Evolutionary conservation across 2,329 filamentous ascomycete species (phyloP).

Genomic region (Xylariaceae sp.): DNA sequence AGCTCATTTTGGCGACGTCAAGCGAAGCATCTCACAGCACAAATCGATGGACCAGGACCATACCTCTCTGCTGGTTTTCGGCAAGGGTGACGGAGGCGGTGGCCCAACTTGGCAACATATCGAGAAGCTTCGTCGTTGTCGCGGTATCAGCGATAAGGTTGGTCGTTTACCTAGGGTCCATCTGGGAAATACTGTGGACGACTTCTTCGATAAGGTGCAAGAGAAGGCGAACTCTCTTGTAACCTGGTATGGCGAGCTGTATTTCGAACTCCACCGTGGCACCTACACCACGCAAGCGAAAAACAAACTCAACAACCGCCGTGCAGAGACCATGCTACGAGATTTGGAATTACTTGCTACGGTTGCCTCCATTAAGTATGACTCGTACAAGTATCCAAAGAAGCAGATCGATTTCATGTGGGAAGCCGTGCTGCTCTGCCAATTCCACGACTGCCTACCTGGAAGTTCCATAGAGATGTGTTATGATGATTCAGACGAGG

Average conservation of each 20-base stretch:
- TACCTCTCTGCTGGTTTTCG: conserved; percentile 86
- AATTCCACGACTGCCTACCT: conserved; percentile 96
- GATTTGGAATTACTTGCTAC: conserved; percentile 87
- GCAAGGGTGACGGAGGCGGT: conserved; percentile 93
- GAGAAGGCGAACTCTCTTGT: conserved; percentile 73
- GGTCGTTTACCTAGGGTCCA: conserved; percentile 81
- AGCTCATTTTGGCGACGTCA: conserved; percentile 91
- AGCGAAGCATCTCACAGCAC: conserved; percentile 81
- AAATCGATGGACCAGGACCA: conserved; percentile 93
- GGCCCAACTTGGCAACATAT: conserved; percentile 91
- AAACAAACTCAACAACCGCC: conserved; percentile 92
- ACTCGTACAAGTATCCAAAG: conserved; percentile 83
- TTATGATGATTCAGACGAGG: conserved; percentile 88
- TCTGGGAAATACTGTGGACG: conserved; percentile 84
- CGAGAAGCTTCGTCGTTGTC: conserved; percentile 88
- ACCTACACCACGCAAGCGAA: conserved; percentile 97
- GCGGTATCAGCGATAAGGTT: conserved; percentile 82
- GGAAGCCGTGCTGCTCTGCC: conserved; percentile 85
- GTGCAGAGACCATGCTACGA: conserved; percentile 75
- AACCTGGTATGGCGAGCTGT: conserved; percentile 97
- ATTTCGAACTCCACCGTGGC: conserved; percentile 94
- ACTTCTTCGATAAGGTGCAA: conserved; percentile 85
- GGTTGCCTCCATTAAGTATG: conserved; percentile 68
- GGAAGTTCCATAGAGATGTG: conserved; percentile 97
- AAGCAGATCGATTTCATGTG: conserved; percentile 93